Evolutionary conservation across 768 basidiomycete species (phyloP).

Genomic region (Thelephora aurantiotincta): DNA sequence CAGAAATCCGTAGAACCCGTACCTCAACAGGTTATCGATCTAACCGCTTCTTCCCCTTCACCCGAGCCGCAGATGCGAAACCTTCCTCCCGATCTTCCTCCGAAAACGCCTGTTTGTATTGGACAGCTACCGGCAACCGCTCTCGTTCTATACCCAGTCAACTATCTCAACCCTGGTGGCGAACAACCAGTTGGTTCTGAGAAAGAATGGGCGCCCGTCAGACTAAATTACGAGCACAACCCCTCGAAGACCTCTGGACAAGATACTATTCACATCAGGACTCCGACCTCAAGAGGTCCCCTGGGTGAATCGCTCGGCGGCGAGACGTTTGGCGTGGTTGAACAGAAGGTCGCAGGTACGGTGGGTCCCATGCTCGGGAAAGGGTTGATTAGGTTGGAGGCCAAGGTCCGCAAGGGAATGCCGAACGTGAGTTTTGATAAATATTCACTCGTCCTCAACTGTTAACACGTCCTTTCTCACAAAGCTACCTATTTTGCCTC

Average conservation of each 20-base stretch:
- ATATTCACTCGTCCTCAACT: constrained; percentile 8
- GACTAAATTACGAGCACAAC: constrained; percentile 57
- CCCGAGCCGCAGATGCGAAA: constrained; percentile 12
- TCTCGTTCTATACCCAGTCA: constrained; percentile 70
- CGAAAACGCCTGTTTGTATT: constrained; percentile 80
- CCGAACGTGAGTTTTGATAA: constrained; percentile 36
- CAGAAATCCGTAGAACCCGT: background rate
- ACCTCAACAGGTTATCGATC: constrained; percentile 53
- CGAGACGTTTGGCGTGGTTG: constrained; percentile 72
- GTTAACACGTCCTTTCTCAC: constrained; percentile 1
- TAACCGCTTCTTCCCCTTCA: constrained; percentile 24
- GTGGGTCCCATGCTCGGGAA: constrained; percentile 78
- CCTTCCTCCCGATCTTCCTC: constrained; percentile 47
- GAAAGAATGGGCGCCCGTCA: constrained; percentile 54
- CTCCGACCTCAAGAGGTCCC: constrained; percentile 36
- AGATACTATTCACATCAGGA: constrained; percentile 71
- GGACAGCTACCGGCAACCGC: constrained; percentile 75
- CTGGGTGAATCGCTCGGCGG: constrained; percentile 41
- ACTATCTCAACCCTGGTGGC: constrained; percentile 35
- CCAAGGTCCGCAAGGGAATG: constrained; percentile 52
- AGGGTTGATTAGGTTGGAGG: constrained; percentile 70
- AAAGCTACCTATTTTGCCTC: constrained; percentile 69
- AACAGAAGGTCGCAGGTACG: constrained; percentile 69
- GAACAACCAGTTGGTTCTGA: constrained; percentile 20
- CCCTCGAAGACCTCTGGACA: constrained; percentile 33